Base-by-base conservation (phyloP, 208 protist species). In the Leishmania aethiopica region DNA sequence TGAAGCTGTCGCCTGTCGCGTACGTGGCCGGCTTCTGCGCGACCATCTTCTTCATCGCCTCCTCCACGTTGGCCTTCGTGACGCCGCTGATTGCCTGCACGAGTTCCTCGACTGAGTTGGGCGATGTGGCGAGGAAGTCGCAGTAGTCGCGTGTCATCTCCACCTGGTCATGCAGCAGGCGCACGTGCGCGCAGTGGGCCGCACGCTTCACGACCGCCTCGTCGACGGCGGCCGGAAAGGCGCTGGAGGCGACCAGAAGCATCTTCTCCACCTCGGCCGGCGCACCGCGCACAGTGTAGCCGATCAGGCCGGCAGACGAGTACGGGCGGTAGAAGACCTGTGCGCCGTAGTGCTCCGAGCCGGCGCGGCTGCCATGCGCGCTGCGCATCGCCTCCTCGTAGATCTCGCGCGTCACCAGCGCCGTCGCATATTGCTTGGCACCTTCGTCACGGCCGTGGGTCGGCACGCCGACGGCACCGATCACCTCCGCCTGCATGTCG, bases 301-400 rank as follows among this genome's bases (percentile, higher is more conserved):
- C 94, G 60, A 97, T 86, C 40, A 97, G 85, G n/a, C 91, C 92
- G 0, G 94, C 83, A 13, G 92, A 89, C 17, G 90, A 77, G 86
- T 96, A 97, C 15, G 94, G 92, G 53, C 91, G 88, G 91, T 95
- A 96, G 86, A 97, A 97, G 57, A 84, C 79, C 83, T 89, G 82
- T 62, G 90, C 85, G 37, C 90, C 91, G 71, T 83, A 80, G 83
- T 97, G 87, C 57, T 73, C 64, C 45, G 78, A n/a, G 62, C 47
- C 62, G 62, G 60, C 78, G 42, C 74, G 79, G 51, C 59, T 79
- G 71, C 82, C 84, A 81, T 84, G 62, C 7, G 67, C 60, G n/a
- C 53, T 64, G 62, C 88, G 82, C 70, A 92, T 73, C n/a, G 86
- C 83, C 49, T 86, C 78, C 49, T 86, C 83, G 74, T 91, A 91